phyloP scores from a whole-genome alignment of 805 yeast species.

The Candida palmyrensis region DNA sequence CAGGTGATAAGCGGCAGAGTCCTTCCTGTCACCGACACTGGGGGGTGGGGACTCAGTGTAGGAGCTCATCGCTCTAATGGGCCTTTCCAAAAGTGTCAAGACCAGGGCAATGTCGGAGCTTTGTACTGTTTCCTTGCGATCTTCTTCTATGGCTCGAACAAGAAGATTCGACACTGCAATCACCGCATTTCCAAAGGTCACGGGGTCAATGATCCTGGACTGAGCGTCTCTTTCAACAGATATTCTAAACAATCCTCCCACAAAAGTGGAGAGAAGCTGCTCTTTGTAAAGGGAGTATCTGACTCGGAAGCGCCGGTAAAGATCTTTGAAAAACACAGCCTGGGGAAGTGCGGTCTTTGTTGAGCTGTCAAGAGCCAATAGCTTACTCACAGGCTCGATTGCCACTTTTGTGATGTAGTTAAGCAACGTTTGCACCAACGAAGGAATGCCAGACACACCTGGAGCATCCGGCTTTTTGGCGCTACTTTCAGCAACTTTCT shows the following conservation, averaged over 20 bases:
- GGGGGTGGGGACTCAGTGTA: slow-evolving; percentile 37
- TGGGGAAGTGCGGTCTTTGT: neutral
- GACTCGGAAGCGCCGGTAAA: neutral
- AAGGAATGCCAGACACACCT: neutral
- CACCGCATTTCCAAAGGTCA: slow-evolving; percentile 55
- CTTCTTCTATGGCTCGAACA: slow-evolving; percentile 60
- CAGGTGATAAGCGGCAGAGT: slow-evolving; percentile 6
- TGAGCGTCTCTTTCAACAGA: slow-evolving; percentile 51
- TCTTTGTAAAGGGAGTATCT: slow-evolving; percentile 12
- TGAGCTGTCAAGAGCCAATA: neutral
- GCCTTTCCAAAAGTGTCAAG: slow-evolving; percentile 53
- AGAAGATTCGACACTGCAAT: slow-evolving; percentile 55
- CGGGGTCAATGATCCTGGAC: slow-evolving; percentile 55
- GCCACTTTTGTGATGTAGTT: neutral
- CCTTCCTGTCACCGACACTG: slow-evolving; percentile 21
- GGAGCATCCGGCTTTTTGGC: neutral
- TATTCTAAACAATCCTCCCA: slow-evolving; percentile 34
- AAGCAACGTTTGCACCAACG: neutral
- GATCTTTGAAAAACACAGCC: neutral
- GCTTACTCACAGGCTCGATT: neutral
- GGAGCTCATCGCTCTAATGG: slow-evolving; percentile 40
- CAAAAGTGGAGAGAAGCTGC: slow-evolving; percentile 23
- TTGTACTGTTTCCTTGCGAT: slow-evolving; percentile 48
- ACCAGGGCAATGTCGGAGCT: slow-evolving; percentile 53
- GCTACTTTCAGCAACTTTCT: neutral